A percentile compares a stretch with the other conserved stretches of the same genome.
phyloP scores from a whole-genome alignment of 768 basidiomycete genomes.

The Lactarius sp. region DNA sequence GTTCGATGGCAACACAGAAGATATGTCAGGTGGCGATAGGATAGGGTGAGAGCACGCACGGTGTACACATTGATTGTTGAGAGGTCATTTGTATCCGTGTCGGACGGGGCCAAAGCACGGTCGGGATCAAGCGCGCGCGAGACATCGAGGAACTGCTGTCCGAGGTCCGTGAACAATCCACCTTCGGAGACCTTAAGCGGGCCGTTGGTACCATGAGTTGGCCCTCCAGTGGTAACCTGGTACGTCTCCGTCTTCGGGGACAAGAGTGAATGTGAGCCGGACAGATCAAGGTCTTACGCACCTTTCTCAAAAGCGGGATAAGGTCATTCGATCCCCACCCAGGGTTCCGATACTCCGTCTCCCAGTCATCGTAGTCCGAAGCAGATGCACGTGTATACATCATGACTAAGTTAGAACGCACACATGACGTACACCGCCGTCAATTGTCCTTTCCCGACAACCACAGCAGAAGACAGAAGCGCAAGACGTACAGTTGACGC shows the following conservation, averaged over 20 bases:
- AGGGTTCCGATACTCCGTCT: conserved; percentile 42
- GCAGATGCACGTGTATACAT: conserved; percentile 56
- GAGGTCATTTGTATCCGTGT: conserved; percentile 27
- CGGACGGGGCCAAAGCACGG: conserved; percentile 21
- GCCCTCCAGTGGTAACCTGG: conserved; percentile 29
- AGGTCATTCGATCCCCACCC: conserved; percentile 59
- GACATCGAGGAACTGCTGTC: conserved; percentile 30
- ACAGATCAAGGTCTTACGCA: conserved; percentile 18
- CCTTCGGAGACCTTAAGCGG: conserved; percentile 39
- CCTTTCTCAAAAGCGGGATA: conserved; percentile 57
- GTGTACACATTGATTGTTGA: conserved; percentile 29
- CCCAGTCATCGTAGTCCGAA: conserved; percentile 67
- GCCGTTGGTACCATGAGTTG: conserved; percentile 43
- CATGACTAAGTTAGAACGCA: conserved; percentile 8
- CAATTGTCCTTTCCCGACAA: background rate
- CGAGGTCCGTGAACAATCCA: conserved; percentile 27
- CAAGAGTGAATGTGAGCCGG: background rate
- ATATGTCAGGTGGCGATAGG: too few species aligned
- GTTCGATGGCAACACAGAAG: background rate
- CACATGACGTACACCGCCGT: background rate
- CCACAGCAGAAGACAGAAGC: background rate
- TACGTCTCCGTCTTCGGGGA: conserved; percentile 37
- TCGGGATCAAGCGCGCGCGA: conserved; percentile 27
- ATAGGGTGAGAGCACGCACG: conserved; percentile 18
- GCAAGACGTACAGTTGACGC: conserved; percentile 43